Evolutionary conservation across 139 green algal species (phyloP), one percentile per base, ranked within the genome.

Genomic region (Auxenochlorella protothecoides): DNA sequence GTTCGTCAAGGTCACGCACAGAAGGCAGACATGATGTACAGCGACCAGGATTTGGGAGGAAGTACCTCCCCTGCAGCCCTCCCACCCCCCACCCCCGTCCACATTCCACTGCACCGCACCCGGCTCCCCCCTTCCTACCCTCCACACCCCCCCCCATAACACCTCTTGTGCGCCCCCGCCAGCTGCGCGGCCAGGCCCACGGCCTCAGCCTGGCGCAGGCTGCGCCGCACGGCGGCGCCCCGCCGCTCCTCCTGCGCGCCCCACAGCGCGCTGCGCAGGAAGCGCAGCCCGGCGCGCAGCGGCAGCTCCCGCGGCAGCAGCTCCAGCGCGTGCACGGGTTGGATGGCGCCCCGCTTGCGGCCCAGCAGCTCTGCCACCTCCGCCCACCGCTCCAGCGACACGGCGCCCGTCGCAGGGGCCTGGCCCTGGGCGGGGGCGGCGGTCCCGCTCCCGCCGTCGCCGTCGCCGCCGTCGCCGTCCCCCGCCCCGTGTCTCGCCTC

Each of bases 221-320:
- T 84, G 27, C 79, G 81, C 4, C 88, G 69, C 4, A 96, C 79
- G 0, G 79, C 68, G 1, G 83, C 66, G 66, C 88, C 88, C 15
- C 89, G 81, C 9, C 70, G 68, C 69, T 81, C 66, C 84, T 96
- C 87, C 4, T 70, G 72, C 8, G 70, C 72, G 15, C 71, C 74
- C 63, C 77, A 71, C 73, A 96, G 68, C 8, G 81, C 73, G 11
- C 77, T 83, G 60, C 86, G 80, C 66, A 96, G 76, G 72, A 91
- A 93, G 2, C 82, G 78, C 55, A 91, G 65, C 27, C 91, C 72
- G 13, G 74, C 78, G 4, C 63, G 4, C 5, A 92, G 75, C 0
- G 79, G 68, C 51, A 91, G 64, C 65, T 79, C 74, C 68, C 76
- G 70, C 0, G 89, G 88, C 52, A 94, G 76, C 68, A 88, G 74